A percentile compares a stretch with the other conserved stretches of the same genome.
Evolutionary conservation across 306 rosid genomes (phyloP).

Genomic region (Sophora flavescens): DNA sequence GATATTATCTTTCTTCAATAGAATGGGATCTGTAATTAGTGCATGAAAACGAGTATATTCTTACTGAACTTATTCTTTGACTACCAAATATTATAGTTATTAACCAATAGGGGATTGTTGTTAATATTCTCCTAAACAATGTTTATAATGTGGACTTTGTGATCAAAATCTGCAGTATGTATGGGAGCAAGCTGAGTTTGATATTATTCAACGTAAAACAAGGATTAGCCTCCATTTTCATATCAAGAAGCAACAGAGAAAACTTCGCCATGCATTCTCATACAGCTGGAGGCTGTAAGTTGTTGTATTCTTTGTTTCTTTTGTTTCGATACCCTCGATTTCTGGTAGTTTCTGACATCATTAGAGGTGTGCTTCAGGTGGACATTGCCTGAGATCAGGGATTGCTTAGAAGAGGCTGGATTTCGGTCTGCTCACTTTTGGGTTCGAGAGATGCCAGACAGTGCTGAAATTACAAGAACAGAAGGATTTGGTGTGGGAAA

Average conservation of each 20-base stretch:
- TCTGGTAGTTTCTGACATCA: constrained; percentile 41
- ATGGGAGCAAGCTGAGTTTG: constrained; percentile 98
- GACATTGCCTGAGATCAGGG: constrained; percentile 94
- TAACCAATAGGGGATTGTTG: constrained; percentile 6
- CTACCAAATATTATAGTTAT: constrained; percentile 7
- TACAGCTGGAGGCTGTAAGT: constrained; percentile 95
- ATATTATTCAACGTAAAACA: constrained; percentile 82
- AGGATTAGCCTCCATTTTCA: constrained; percentile 92
- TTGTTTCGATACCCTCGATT: constrained; percentile 7
- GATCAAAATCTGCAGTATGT: constrained; percentile 69
- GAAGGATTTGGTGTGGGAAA: constrained; percentile 77
- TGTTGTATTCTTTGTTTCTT: constrained; percentile 24
- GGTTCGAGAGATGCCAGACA: constrained; percentile 84
- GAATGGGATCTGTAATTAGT: constrained; percentile 7
- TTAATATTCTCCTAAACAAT: constrained; percentile 7
- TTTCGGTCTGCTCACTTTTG: constrained; percentile 82
- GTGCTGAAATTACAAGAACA: constrained; percentile 56
- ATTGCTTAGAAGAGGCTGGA: constrained; percentile 93
- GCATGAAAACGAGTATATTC: constrained; percentile 5
- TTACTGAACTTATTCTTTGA: constrained; percentile 23
- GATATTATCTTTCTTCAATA: background rate
- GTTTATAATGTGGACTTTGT: constrained; percentile 39
- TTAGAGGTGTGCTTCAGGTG: constrained; percentile 66
- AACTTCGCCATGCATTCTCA: constrained; percentile 85
- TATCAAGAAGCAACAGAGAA: constrained; percentile 75